These are phyloP conservation scores for Macrophomina phaseolina DNA, from an alignment of 2,329 filamentous ascomycete species.

Conservation along the genomic window DNA sequence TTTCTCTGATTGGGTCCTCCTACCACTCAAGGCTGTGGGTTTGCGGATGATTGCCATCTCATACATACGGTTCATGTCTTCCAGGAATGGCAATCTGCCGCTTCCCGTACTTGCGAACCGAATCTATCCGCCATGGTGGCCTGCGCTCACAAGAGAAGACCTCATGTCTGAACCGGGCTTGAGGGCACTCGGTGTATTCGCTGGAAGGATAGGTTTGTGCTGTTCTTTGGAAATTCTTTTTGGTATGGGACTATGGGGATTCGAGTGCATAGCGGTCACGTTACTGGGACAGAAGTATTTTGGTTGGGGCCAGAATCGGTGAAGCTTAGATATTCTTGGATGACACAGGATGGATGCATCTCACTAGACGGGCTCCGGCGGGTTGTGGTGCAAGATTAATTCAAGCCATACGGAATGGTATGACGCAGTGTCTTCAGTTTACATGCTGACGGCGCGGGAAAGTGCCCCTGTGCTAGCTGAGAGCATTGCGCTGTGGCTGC, in stretches of 20 bases:
- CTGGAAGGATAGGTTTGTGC: constrained; percentile 43
- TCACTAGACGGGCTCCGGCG: background rate
- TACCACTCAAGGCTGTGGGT: constrained; percentile 41
- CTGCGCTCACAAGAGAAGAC: constrained; percentile 3
- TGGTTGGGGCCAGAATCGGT: constrained; percentile 38
- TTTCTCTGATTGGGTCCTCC: constrained; percentile 37
- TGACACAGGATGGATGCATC: background rate
- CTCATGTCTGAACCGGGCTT: constrained; percentile 6
- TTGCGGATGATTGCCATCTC: constrained; percentile 38
- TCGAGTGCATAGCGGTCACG: constrained; percentile 39
- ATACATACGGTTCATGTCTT: constrained; percentile 29
- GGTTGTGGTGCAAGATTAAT: background rate
- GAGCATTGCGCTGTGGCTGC: constrained; percentile 8
- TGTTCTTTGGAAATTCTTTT: constrained; percentile 40
- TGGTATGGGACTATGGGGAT: constrained; percentile 43
- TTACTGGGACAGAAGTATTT: constrained; percentile 39
- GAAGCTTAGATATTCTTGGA: background rate
- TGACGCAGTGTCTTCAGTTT: background rate
- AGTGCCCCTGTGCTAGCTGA: background rate
- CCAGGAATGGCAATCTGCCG: constrained; percentile 4
- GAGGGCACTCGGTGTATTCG: constrained; percentile 33
- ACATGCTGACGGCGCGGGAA: too few species aligned
- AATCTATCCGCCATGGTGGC: constrained; percentile 7
- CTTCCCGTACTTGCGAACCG: constrained; percentile 6
- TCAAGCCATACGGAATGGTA: background rate